A percentile compares a stretch with the other conserved stretches of the same genome.
phyloP scores from a whole-genome alignment of 202 grass and related monocot genomes.

The Setaria viridis region DNA sequence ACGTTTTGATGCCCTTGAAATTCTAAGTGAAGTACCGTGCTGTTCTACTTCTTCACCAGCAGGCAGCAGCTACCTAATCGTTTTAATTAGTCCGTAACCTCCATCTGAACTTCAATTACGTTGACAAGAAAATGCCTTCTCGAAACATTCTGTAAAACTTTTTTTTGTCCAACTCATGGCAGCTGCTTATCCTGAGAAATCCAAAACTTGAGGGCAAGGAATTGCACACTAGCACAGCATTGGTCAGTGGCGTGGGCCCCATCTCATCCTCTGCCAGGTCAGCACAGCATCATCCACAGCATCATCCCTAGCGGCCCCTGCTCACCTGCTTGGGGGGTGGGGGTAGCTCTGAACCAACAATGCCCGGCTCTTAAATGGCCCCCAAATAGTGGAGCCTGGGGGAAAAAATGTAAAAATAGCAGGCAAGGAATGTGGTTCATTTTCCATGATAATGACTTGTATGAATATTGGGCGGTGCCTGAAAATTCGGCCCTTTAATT shows the following conservation, averaged over 20 bases:
- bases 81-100: not conserved
- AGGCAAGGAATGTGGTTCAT: not conserved
- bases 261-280: constrained; percentile 56
- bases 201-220: constrained; percentile 23
- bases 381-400: not conserved
- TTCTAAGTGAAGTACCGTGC: not conserved
- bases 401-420: not conserved
- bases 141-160: not conserved
- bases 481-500: constrained; percentile 47
- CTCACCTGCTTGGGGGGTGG: not conserved
- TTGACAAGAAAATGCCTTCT: not conserved
- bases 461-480: constrained; percentile 22
- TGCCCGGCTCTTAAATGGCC: constrained; percentile 18
- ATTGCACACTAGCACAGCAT: constrained; percentile 42
- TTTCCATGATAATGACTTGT: constrained; percentile 34
- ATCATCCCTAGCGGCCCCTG: not conserved
- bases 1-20: not conserved
- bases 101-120: constrained; percentile 14
- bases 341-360: constrained; percentile 1
- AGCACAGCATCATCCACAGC: constrained; percentile 41
- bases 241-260: constrained; percentile 39
- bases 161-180: not conserved
- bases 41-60: not conserved
- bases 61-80: not conserved
- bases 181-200: constrained; percentile 41